phyloP scores from a whole-genome alignment of 129 eudicot species.

The Lactuca saligna region DNA sequence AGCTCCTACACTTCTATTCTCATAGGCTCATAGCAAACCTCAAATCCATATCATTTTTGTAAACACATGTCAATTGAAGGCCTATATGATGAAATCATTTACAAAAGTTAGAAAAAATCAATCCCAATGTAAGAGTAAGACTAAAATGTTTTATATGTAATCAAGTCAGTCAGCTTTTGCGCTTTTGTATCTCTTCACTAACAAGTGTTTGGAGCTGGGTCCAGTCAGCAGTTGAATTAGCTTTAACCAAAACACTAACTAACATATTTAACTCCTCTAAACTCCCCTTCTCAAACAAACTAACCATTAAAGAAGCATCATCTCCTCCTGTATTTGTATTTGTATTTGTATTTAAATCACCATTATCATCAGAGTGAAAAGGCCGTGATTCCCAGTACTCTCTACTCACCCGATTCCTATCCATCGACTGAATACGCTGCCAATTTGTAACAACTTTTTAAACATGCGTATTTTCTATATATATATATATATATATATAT shows the following conservation, averaged over 20 bases:
- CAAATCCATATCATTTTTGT: too few relatives aligned
- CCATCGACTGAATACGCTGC: conserved; percentile 70
- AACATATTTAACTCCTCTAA: conserved; percentile 61
- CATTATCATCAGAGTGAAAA: conserved; percentile 33
- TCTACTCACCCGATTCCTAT: conserved; percentile 43
- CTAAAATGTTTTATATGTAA: conserved; percentile 10
- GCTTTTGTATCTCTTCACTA: conserved; percentile 59
- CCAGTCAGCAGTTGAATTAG: conserved; percentile 36
- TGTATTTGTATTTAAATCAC: neutral
- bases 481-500: too few relatives aligned
- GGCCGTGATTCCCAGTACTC: conserved; percentile 87
- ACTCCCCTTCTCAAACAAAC: conserved; percentile 70
- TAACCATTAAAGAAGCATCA: conserved; percentile 30
- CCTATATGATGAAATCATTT: conserved; percentile 4
- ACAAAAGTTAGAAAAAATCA: conserved; percentile 1
- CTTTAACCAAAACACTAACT: conserved; percentile 37
- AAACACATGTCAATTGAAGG: neutral
- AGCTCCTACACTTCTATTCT: too few relatives aligned
- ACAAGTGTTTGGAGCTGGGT: conserved; percentile 47
- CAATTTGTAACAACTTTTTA: conserved; percentile 15
- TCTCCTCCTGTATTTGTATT: conserved; percentile 25
- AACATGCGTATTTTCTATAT: neutral
- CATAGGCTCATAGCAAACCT: too few relatives aligned
- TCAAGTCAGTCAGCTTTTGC: conserved; percentile 36
- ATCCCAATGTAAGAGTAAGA: neutral